These are phyloP conservation scores for Xylaria polymorpha DNA, from an alignment of 2,329 filamentous ascomycete genomes.

Conservation along the genomic window DNA sequence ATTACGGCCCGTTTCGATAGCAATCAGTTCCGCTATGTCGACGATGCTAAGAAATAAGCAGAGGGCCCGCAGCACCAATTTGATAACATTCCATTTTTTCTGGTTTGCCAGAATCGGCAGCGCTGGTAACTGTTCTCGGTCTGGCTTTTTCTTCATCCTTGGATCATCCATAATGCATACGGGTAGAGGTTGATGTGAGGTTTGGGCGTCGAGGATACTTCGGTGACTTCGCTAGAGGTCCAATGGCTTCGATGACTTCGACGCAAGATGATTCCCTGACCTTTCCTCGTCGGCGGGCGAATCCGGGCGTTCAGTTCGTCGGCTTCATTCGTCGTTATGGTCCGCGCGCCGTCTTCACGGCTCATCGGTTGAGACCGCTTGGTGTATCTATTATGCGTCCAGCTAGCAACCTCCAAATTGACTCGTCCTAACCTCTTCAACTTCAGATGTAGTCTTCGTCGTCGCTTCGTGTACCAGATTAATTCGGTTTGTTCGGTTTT, in stretches of 20 bases:
- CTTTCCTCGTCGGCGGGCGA: neutral
- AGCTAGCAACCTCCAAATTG: neutral
- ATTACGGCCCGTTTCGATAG: neutral
- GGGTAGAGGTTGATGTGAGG: neutral
- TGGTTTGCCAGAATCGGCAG: constrained; percentile 38
- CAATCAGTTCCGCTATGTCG: constrained; percentile 30
- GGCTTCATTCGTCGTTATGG: constrained; percentile 16
- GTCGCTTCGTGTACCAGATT: neutral
- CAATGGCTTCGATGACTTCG: constrained; percentile 2
- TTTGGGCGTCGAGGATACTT: neutral
- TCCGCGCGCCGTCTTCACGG: constrained; percentile 34
- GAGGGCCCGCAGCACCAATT: constrained; percentile 42
- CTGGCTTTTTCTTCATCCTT: constrained; percentile 10
- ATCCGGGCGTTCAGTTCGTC: constrained; percentile 12
- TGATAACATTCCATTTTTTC: constrained; percentile 43
- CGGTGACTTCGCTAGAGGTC: neutral
- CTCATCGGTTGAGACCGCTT: constrained; percentile 19
- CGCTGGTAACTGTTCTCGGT: constrained; percentile 28
- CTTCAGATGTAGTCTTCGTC: constrained; percentile 2
- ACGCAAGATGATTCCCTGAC: neutral
- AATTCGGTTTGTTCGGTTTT: neutral
- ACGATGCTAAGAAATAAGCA: constrained; percentile 33
- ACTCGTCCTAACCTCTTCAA: neutral
- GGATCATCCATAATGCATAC: constrained; percentile 27
- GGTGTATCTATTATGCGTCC: neutral